Evolutionary conservation across 2,329 filamentous ascomycete species (phyloP).

Genomic region (Penicillium digitatum): DNA sequence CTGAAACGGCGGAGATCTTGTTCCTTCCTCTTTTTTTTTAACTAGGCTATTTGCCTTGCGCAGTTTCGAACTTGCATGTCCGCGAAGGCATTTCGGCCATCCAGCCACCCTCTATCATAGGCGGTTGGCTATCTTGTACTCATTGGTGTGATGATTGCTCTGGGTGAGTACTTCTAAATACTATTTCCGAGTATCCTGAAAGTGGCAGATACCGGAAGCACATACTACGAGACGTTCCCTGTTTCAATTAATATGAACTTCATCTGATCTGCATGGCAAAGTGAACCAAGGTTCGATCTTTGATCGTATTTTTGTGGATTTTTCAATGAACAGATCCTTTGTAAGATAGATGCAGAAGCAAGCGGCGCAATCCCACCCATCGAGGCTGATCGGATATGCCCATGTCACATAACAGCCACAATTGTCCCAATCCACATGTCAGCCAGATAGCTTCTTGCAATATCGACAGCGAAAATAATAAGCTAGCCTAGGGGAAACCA

Average conservation of each 20-base stretch:
- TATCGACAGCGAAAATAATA: neutral
- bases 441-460: neutral
- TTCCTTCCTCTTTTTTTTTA: no score
- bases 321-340: neutral
- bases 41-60: neutral
- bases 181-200: conserved; percentile 51
- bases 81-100: conserved; percentile 22
- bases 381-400: neutral
- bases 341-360: neutral
- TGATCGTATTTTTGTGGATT: neutral
- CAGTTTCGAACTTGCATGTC: conserved; percentile 14
- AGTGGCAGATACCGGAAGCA: conserved; percentile 52
- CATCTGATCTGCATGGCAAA: neutral
- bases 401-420: neutral
- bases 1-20: neutral
- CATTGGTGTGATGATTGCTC: conserved; percentile 41
- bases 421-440: neutral
- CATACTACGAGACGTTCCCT: no score
- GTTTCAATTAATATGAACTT: neutral
- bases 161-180: conserved; percentile 24
- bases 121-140: conserved; percentile 44
- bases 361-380: neutral
- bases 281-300: neutral
- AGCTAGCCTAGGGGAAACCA: conserved; percentile 12
- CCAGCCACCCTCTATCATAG: conserved; percentile 35